Evolutionary conservation across 371 early-diverging fungal species (phyloP).

Genomic region (Umbelopsis sp.): DNA sequence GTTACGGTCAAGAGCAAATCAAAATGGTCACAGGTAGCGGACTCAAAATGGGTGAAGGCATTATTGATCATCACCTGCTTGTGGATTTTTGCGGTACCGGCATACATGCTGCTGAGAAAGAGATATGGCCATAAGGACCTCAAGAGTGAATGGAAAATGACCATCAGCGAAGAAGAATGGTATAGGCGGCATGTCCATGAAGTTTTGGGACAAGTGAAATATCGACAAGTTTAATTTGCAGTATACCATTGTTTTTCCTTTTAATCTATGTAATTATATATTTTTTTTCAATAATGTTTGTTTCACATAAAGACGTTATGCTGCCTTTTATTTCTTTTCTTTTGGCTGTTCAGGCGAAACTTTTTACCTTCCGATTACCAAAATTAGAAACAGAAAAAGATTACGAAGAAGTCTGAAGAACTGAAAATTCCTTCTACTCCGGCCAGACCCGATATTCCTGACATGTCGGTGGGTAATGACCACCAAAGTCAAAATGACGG

Average conservation of each 20-base stretch:
- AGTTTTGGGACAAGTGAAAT: conserved; percentile 27
- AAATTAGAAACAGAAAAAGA: neutral
- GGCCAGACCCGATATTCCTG: neutral
- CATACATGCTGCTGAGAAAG: conserved; percentile 33
- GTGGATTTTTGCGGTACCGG: conserved; percentile 43
- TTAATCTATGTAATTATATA: neutral
- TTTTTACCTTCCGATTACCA: neutral
- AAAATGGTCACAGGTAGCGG: conserved; percentile 31
- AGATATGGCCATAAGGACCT: conserved; percentile 40
- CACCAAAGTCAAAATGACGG: neutral
- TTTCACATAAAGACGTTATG: too few species aligned
- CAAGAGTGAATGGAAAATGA: conserved; percentile 48
- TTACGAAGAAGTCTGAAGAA: too few species aligned
- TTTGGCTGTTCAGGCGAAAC: neutral
- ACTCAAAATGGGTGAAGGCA: conserved; percentile 31
- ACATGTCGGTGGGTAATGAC: neutral
- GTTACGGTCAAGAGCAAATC: conserved; percentile 38
- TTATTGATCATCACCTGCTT: conserved; percentile 42
- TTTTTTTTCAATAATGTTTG: too few species aligned
- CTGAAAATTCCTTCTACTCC: too few species aligned
- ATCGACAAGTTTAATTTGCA: neutral
- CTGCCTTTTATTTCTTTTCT: too few species aligned
- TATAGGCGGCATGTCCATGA: conserved; percentile 36
- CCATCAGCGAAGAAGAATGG: conserved; percentile 37
- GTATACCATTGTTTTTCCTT: conserved; percentile 2